A percentile compares a stretch with the other conserved stretches of the same genome.
Evolutionary conservation across 2,329 filamentous ascomycete species (phyloP).

Genomic region (Aspergillus pseudoglaucus): DNA sequence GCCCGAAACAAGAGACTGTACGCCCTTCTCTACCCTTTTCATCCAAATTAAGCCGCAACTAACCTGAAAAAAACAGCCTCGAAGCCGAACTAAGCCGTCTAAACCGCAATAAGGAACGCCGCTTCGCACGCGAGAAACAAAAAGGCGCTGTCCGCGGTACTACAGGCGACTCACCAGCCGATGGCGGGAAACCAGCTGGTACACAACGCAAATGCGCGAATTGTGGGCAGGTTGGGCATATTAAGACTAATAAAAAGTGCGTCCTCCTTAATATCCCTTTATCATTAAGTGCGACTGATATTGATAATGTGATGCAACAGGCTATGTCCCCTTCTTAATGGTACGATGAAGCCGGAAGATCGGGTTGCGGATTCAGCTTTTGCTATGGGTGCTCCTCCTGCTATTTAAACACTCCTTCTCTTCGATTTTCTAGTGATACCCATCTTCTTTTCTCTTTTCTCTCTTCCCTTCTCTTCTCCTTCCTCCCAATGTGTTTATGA

Average conservation of each 20-base stretch:
- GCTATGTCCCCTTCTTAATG: slow-evolving; percentile 81
- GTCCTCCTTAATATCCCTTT: too few relatives aligned
- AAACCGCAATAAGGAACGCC: slow-evolving; percentile 83
- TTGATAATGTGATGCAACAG: too few relatives aligned
- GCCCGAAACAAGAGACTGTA: slow-evolving; percentile 55
- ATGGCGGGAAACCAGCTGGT: slow-evolving; percentile 59
- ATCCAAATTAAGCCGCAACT: slow-evolving; percentile 1
- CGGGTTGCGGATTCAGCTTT: slow-evolving; percentile 42
- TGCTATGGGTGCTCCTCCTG: slow-evolving; percentile 39
- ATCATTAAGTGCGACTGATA: too few relatives aligned
- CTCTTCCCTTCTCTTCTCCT: not conserved
- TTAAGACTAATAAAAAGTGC: slow-evolving; percentile 98
- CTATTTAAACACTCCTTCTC: slow-evolving; percentile 10
- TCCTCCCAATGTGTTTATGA: not conserved
- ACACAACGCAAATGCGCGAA: slow-evolving; percentile 88
- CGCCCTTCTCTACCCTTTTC: slow-evolving; percentile 10
- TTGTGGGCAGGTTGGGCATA: slow-evolving; percentile 92
- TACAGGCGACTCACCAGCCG: slow-evolving; percentile 39
- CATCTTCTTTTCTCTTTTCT: slow-evolving; percentile 2
- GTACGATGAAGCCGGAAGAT: slow-evolving; percentile 60
- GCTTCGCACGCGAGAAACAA: slow-evolving; percentile 82
- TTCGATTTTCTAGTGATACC: slow-evolving; percentile 10
- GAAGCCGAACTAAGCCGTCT: slow-evolving; percentile 74
- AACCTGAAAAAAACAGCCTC: slow-evolving; percentile 44
- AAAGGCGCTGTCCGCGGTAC: slow-evolving; percentile 55